phyloP scores from a whole-genome alignment of 192 early-diverging fungal species.

The Coemansia sp. region DNA sequence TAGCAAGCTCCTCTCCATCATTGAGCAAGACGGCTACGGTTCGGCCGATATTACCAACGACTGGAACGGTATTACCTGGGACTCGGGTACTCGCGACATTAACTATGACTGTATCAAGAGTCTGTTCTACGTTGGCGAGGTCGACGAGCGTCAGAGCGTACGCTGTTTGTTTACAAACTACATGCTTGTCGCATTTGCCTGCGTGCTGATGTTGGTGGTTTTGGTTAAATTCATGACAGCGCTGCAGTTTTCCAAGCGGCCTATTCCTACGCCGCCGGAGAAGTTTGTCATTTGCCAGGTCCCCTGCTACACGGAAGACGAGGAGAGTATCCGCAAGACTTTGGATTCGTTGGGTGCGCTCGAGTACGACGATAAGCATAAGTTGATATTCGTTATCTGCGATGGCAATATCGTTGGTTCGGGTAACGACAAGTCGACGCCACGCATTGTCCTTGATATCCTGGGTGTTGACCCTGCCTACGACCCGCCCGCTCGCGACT shows the following conservation, averaged over 20 bases:
- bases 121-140: slow-evolving; percentile 77
- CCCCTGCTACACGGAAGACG: slow-evolving; percentile 95
- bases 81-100: slow-evolving; percentile 21
- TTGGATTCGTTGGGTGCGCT: slow-evolving; percentile 77
- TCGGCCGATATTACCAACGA: slow-evolving; percentile 41
- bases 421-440: slow-evolving; percentile 95
- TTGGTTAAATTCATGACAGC: slow-evolving; percentile 77
- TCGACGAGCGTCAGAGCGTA: slow-evolving; percentile 76
- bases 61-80: slow-evolving; percentile 47
- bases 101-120: slow-evolving; percentile 75
- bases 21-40: slow-evolving; percentile 53
- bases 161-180: slow-evolving; percentile 85
- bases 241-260: slow-evolving; percentile 67
- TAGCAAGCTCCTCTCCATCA: slow-evolving; percentile 12
- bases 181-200: slow-evolving; percentile 75
- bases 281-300: slow-evolving; percentile 96
- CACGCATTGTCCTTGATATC: slow-evolving; percentile 92
- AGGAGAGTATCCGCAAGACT: slow-evolving; percentile 81
- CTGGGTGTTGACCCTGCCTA: slow-evolving; percentile 81
- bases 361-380: slow-evolving; percentile 84
- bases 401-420: slow-evolving; percentile 94
- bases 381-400: slow-evolving; percentile 84
- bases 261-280: slow-evolving; percentile 80
- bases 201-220: slow-evolving; percentile 77
- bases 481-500: slow-evolving; percentile 75